These are phyloP conservation scores for Suillus luteus DNA, from an alignment of 768 basidiomycete species.

Conservation along the genomic window DNA sequence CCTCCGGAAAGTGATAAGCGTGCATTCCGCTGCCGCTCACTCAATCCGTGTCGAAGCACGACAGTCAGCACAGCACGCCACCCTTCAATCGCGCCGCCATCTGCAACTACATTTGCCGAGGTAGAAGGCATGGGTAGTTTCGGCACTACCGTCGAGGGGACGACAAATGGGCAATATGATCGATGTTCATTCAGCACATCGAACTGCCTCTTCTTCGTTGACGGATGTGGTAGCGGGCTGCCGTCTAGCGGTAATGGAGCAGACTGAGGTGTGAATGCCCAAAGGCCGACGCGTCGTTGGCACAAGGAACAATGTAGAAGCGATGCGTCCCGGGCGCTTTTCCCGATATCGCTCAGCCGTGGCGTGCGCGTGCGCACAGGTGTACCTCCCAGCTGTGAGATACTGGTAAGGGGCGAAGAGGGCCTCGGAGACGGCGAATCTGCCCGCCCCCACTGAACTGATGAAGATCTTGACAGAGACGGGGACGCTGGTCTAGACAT, in stretches of 20 bases:
- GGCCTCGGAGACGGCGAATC: slow-evolving; percentile 18
- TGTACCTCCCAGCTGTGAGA: slow-evolving; percentile 21
- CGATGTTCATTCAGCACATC: slow-evolving; percentile 82
- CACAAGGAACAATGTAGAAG: slow-evolving; percentile 70
- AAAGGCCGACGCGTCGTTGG: slow-evolving; percentile 77
- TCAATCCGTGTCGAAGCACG: slow-evolving; percentile 65
- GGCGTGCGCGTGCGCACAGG: slow-evolving; percentile 17
- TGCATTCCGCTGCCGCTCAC: slow-evolving; percentile 49
- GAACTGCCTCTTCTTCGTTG: slow-evolving; percentile 48
- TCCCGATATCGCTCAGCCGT: slow-evolving; percentile 14
- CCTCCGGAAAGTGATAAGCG: slow-evolving; percentile 29
- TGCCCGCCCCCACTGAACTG: slow-evolving; percentile 24
- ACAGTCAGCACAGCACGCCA: slow-evolving; percentile 80
- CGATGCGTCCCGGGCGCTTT: slow-evolving; percentile 42
- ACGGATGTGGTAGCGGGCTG: slow-evolving; percentile 21
- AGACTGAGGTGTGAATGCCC: slow-evolving; percentile 57
- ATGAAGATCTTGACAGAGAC: slow-evolving; percentile 34
- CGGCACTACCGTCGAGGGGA: slow-evolving; percentile 66
- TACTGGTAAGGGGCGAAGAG: slow-evolving; percentile 23
- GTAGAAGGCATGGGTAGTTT: slow-evolving; percentile 42
- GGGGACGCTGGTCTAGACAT: slow-evolving; percentile 32
- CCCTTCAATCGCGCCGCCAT: slow-evolving; percentile 55
- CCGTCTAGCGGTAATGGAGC: slow-evolving; percentile 15
- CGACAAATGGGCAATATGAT: slow-evolving; percentile 84
- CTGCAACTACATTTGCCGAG: slow-evolving; percentile 7